A percentile compares a stretch with the other conserved stretches of the same genome.
Evolutionary conservation across 2,329 filamentous ascomycete genomes (phyloP).

Genomic region (Trichoderma sp.): DNA sequence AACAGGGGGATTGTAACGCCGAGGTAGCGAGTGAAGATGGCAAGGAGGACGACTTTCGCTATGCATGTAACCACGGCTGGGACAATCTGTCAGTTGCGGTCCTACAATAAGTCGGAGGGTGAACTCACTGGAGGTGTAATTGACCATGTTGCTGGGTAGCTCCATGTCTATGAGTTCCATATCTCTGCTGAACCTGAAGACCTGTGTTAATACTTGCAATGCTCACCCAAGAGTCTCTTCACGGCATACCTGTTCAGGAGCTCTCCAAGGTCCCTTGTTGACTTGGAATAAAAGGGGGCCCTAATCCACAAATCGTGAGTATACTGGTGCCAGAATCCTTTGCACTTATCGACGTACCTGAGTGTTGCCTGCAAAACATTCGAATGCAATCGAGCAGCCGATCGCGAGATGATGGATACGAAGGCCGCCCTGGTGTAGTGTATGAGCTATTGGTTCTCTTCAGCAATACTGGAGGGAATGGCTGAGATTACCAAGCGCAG

Average conservation of each 20-base stretch:
- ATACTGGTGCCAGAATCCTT: too few relatives aligned
- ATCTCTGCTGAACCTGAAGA: slow-evolving; percentile 26
- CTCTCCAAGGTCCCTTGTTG: slow-evolving; percentile 15
- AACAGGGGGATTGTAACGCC: slow-evolving; percentile 25
- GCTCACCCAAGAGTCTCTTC: not conserved
- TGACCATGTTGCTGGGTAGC: slow-evolving; percentile 19
- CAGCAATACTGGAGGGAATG: not conserved
- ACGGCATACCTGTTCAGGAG: slow-evolving; percentile 22
- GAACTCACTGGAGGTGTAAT: slow-evolving; percentile 23
- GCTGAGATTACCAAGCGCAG: slow-evolving; percentile 6
- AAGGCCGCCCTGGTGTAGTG: slow-evolving; percentile 3
- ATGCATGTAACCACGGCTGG: slow-evolving; percentile 7
- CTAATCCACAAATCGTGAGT: not conserved
- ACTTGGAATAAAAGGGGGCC: slow-evolving; percentile 22
- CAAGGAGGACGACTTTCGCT: slow-evolving; percentile 14
- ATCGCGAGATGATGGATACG: slow-evolving; percentile 19
- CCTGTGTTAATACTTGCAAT: not conserved
- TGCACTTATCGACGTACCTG: not conserved
- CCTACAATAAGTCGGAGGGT: not conserved
- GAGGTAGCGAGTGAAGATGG: slow-evolving; percentile 25
- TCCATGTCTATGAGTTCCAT: slow-evolving; percentile 28
- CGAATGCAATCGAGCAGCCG: slow-evolving; percentile 13
- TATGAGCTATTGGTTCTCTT: not conserved
- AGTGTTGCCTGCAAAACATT: slow-evolving; percentile 17
- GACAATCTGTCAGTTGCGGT: not conserved